Conservation (phyloP, 345 rosid species). For the Linum lewisii region DNA sequence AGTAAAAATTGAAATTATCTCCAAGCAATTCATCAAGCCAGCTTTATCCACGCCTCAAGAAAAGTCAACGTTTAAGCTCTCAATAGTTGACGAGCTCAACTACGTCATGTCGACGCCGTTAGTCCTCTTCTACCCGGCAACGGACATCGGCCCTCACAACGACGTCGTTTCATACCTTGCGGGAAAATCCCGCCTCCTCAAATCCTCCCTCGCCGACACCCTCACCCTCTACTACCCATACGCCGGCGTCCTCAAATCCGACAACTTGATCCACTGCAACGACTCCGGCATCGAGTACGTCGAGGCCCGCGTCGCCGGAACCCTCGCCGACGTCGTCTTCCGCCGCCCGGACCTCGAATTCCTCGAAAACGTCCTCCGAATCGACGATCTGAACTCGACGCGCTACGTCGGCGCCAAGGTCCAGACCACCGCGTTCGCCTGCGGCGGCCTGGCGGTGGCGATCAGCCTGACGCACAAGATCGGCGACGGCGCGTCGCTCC, state of each 20-base stretch:
- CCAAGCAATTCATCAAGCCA: neutral
- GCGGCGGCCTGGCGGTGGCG: neutral
- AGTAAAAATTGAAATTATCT: neutral
- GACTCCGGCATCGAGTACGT: neutral
- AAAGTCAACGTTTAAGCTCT: neutral
- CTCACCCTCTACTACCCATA: neutral
- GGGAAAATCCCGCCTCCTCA: neutral
- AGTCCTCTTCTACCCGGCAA: neutral
- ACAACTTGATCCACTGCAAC: neutral
- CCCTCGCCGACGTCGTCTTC: neutral
- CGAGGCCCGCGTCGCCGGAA: neutral
- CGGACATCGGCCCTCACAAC: neutral
- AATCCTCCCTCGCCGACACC: neutral
- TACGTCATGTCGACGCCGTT: neutral
- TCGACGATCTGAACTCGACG: neutral
- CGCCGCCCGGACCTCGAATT: neutral
- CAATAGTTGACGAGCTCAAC: neutral
- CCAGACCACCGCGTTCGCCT: neutral
- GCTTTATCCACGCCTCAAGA: neutral
- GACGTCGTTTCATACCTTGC: neutral
- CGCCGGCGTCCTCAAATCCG: neutral
- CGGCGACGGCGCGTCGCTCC: neutral
- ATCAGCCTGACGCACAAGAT: neutral
- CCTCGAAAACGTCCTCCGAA: neutral
- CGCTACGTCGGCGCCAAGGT: neutral